A percentile compares a stretch with the other conserved stretches of the same genome.
Evolutionary conservation across 495 filamentous ascomycete genomes (phyloP).

Genomic region (Pseudevernia furfuracea): DNA sequence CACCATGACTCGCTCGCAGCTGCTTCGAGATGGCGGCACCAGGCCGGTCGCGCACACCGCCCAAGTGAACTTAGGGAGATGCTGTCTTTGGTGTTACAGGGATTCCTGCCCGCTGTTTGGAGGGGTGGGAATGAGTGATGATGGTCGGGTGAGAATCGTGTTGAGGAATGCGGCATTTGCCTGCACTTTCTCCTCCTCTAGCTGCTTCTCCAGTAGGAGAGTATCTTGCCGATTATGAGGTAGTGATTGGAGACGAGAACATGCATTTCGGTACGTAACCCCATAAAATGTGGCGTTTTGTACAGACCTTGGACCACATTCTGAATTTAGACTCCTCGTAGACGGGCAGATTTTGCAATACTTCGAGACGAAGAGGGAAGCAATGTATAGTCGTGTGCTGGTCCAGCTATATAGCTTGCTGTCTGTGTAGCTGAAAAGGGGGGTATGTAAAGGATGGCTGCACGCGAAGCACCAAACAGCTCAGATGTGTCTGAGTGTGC

Average conservation of each 20-base stretch:
- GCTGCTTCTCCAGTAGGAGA: too few species aligned
- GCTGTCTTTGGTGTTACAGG: neutral
- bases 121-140: neutral
- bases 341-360: neutral
- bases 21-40: neutral
- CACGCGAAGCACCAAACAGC: too few species aligned
- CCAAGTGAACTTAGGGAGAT: neutral
- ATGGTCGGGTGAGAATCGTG: too few species aligned
- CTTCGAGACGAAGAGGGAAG: neutral
- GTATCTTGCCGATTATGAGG: neutral
- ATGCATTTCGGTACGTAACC: neutral
- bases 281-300: neutral
- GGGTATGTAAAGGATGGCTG: too few species aligned
- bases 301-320: neutral
- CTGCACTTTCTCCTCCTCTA: too few species aligned
- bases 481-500: too few species aligned
- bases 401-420: neutral
- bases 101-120: neutral
- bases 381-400: neutral
- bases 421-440: too few species aligned
- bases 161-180: too few species aligned
- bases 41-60: neutral
- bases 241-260: neutral
- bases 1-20: neutral
- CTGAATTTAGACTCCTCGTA: neutral